Evolutionary conservation across 495 filamentous ascomycete species (phyloP), one percentile per base, ranked within the genome.

Genomic region (Tetracladium marchalianum): DNA sequence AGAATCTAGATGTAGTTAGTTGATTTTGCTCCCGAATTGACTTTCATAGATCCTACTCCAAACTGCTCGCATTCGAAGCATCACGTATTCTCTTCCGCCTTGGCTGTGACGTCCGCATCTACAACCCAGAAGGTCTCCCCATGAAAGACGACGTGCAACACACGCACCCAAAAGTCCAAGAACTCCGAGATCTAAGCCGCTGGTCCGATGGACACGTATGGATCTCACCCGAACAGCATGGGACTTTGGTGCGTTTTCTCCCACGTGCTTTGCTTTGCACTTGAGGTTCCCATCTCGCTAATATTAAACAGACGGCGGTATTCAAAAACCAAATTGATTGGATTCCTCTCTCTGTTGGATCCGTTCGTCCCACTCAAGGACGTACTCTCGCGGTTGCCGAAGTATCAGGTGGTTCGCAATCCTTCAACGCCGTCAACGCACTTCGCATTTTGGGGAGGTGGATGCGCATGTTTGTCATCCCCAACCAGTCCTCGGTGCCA

Each of bases 271-370:
- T 2, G 5, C 34, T 31, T 13, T 36, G n/a, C 7, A 42, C 39
- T 2, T 13, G 3, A n/a, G 15, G 4, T 17, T 33, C 79, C 22
- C 22, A 27, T 27, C 22, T 27, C 22, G n/a, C n/a, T n/a, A n/a
- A n/a, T n/a, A n/a, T n/a, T n/a, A n/a, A n/a, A n/a, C 7, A 27
- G 69, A 84, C 82, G 0, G 79, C 70, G 0, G 77, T 84, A 0
- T 85, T 87, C 70, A 85, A 87, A 52, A 82, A 84, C 46, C 80
- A 85, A 46, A 85, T 85, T 40, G 82, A 85, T 60, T 86, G 81
- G 82, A 82, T 85, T 39, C 82, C 82, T 3, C 62, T 86, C 0
- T 68, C 58, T 0, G 76, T 72, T 0, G 80, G 81, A 9, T 73
- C 71, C 27, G 75, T 86, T 0, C 76, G 81, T 10, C 82, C 81